Conservation (phyloP, 345 rosid species). For the Draba incana region DNA sequence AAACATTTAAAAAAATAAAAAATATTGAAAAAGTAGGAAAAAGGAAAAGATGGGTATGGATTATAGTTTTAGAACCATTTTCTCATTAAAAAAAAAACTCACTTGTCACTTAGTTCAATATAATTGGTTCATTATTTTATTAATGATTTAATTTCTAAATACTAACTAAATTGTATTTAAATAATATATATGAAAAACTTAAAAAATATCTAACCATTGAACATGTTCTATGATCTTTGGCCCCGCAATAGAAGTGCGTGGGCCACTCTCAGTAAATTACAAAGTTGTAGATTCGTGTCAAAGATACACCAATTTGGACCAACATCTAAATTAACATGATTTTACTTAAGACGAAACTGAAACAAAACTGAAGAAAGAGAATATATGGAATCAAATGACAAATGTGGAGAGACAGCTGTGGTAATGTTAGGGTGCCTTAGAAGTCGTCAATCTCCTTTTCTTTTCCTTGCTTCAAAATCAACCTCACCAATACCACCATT, state of each 20-base stretch:
- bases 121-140: no score
- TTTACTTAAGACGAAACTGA: conserved; percentile 4
- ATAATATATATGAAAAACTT: no score
- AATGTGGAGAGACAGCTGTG: conserved; percentile 36
- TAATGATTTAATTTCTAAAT: no score
- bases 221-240: neutral
- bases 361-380: conserved; percentile 26
- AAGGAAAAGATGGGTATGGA: no score
- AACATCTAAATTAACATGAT: conserved; percentile 20
- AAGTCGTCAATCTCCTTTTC: conserved; percentile 33
- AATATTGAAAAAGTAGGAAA: no score
- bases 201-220: no score
- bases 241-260: conserved; percentile 24
- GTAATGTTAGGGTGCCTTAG: conserved; percentile 42
- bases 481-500: conserved; percentile 31
- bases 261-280: conserved; percentile 23
- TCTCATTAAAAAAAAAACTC: no score
- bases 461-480: conserved; percentile 40
- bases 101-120: no score
- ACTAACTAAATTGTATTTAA: no score
- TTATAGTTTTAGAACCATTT: no score
- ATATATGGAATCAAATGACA: conserved; percentile 29
- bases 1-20: no score
- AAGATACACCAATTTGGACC: conserved; percentile 35
- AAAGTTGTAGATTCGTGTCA: conserved; percentile 26